phyloP scores from a whole-genome alignment of 768 basidiomycete species.

The Rhodocollybia butyracea region DNA sequence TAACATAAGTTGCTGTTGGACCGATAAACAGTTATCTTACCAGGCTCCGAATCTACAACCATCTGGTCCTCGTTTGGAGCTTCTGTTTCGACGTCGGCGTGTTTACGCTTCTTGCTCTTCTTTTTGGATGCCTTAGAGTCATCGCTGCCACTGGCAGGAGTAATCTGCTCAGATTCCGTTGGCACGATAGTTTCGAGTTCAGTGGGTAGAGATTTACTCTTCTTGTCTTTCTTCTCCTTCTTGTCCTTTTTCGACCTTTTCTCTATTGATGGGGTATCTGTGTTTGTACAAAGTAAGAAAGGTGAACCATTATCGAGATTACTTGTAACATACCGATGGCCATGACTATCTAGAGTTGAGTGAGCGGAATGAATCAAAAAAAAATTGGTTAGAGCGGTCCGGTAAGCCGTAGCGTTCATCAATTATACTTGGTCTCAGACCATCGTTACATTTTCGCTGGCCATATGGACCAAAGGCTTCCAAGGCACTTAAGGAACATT shows the following conservation, averaged over 20 bases:
- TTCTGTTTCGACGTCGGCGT: conserved; percentile 7
- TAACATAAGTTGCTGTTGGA: not conserved
- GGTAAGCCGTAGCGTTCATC: too few species aligned
- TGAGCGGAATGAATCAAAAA: too few species aligned
- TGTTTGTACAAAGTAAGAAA: not conserved
- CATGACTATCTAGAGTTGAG: too few species aligned
- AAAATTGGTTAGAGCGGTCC: too few species aligned
- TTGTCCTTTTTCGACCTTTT: conserved; percentile 2
- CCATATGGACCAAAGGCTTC: too few species aligned
- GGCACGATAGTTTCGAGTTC: not conserved
- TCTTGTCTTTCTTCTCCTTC: not conserved
- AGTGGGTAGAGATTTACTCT: conserved; percentile 1
- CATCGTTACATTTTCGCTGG: too few species aligned
- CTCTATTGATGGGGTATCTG: not conserved
- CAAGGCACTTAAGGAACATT: too few species aligned
- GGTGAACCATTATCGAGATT: not conserved
- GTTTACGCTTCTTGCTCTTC: conserved; percentile 22
- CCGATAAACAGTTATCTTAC: not conserved
- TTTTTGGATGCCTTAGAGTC: conserved; percentile 6
- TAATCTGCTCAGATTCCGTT: not conserved
- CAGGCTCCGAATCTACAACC: not conserved
- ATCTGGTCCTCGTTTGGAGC: not conserved
- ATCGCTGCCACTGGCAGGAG: not conserved
- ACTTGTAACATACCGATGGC: too few species aligned
- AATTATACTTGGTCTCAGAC: too few species aligned